phyloP scores from a whole-genome alignment of 1,284 basidiomycete species.

The Ceratobasidium sp. region DNA sequence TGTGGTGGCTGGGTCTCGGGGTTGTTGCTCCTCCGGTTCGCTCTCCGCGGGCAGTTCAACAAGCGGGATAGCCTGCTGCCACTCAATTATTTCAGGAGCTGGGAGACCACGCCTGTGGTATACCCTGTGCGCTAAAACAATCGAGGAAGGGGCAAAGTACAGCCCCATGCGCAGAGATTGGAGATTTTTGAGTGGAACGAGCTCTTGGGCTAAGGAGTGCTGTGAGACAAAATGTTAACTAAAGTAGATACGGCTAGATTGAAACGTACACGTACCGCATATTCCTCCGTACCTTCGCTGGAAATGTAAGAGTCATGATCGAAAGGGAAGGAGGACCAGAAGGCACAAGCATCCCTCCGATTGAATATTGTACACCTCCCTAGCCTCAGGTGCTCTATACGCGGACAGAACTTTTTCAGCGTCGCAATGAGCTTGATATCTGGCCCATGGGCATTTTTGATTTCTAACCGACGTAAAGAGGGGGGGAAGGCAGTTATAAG shows the following conservation, averaged over 20 bases:
- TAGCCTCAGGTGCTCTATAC: constrained; percentile 9
- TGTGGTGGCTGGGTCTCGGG: neutral
- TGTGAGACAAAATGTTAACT: neutral
- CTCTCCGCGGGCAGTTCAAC: neutral
- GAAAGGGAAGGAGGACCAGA: constrained; percentile 24
- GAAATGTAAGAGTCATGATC: constrained; percentile 41
- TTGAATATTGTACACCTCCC: constrained; percentile 37
- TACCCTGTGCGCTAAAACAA: constrained; percentile 30
- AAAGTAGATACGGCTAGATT: neutral
- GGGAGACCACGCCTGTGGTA: constrained; percentile 20
- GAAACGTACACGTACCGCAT: constrained; percentile 25
- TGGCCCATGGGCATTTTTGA: constrained; percentile 27
- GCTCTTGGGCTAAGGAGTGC: constrained; percentile 26
- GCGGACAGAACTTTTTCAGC: constrained; percentile 12
- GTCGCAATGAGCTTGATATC: constrained; percentile 31
- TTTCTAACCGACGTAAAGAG: constrained; percentile 2
- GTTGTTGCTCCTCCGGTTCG: neutral
- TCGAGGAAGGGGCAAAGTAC: constrained; percentile 24
- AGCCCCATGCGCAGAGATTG: constrained; percentile 22
- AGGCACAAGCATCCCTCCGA: constrained; percentile 1
- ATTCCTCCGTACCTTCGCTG: constrained; percentile 26
- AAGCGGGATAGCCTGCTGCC: constrained; percentile 20
- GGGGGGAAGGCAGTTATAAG: constrained; percentile 9
- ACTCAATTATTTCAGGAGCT: constrained; percentile 13
- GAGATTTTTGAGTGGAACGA: constrained; percentile 10